Conservation (phyloP, 2,329 filamentous ascomycete genomes). For the Sordariomycetes sp. region DNA sequence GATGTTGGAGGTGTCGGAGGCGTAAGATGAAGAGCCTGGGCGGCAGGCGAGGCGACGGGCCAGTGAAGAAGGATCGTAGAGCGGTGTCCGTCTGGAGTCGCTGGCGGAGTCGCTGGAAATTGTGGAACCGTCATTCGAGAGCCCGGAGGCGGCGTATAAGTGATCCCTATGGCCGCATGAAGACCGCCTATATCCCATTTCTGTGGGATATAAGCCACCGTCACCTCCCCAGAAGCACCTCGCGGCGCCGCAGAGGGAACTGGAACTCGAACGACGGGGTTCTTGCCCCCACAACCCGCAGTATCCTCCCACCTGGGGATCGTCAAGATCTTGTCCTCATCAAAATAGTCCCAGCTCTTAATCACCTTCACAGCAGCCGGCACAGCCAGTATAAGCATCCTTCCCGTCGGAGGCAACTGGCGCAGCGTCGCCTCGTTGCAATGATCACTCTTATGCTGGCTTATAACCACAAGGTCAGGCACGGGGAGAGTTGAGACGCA, state of each 20-base stretch:
- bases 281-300: constrained; percentile 12
- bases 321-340: constrained; percentile 28
- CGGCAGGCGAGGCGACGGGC: constrained; percentile 3
- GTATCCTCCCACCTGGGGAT: constrained; percentile 33
- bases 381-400: constrained; percentile 50
- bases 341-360: constrained; percentile 55
- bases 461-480: constrained; percentile 32
- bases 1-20: constrained; percentile 22
- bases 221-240: constrained; percentile 52
- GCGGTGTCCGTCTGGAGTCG: neutral
- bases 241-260: constrained; percentile 37
- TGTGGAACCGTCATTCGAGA: constrained; percentile 9
- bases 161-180: constrained; percentile 58
- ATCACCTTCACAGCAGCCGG: constrained; percentile 52
- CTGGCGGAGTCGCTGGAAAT: constrained; percentile 7
- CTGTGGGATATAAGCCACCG: constrained; percentile 51
- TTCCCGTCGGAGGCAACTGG: constrained; percentile 39
- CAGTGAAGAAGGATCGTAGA: neutral
- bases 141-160: constrained; percentile 48
- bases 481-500: constrained; percentile 39
- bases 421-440: constrained; percentile 57
- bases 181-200: constrained; percentile 45
- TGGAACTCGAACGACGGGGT: constrained; percentile 27
- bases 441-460: constrained; percentile 44
- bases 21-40: constrained; percentile 10